phyloP scores from a whole-genome alignment of 2,329 filamentous ascomycete species.

The Trichoderma cornu-damae region DNA sequence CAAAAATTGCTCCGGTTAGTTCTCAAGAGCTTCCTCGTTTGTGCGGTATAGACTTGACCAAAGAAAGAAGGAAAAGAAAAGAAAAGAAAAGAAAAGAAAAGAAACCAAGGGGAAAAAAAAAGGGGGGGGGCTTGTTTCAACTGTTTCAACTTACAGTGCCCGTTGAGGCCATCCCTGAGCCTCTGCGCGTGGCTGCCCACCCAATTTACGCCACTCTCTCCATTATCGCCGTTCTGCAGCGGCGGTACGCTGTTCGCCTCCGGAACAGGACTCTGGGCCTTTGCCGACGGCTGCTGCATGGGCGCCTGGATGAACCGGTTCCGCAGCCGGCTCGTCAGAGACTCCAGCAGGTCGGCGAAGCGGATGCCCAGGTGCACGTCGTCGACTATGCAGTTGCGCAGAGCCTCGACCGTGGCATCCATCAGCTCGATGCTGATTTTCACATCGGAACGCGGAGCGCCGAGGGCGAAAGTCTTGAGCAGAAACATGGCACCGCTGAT shows the following conservation, averaged over 20 bases:
- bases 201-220: conserved; percentile 26
- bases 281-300: conserved; percentile 38
- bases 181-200: conserved; percentile 37
- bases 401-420: conserved; percentile 66
- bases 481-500: conserved; percentile 81
- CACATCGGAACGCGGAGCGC: conserved; percentile 72
- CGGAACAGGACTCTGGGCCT: conserved; percentile 39
- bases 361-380: conserved; percentile 81
- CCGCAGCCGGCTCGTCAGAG: conserved; percentile 66
- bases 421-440: conserved; percentile 69
- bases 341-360: conserved; percentile 78
- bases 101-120: too few relatives aligned
- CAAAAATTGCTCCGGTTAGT: conserved; percentile 30
- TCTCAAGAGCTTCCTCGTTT: not conserved
- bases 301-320: conserved; percentile 67
- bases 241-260: conserved; percentile 29
- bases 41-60: too few relatives aligned
- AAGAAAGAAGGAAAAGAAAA: too few relatives aligned
- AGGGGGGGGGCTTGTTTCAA: too few relatives aligned
- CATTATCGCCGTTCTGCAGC: conserved; percentile 26
- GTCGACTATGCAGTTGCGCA: conserved; percentile 74
- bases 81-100: too few relatives aligned
- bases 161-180: conserved; percentile 38
- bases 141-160: conserved; percentile 31
- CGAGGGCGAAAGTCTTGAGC: conserved; percentile 77